Base-by-base conservation (phyloP, 73 alveolate species). In the Loxodes magnus region DNA sequence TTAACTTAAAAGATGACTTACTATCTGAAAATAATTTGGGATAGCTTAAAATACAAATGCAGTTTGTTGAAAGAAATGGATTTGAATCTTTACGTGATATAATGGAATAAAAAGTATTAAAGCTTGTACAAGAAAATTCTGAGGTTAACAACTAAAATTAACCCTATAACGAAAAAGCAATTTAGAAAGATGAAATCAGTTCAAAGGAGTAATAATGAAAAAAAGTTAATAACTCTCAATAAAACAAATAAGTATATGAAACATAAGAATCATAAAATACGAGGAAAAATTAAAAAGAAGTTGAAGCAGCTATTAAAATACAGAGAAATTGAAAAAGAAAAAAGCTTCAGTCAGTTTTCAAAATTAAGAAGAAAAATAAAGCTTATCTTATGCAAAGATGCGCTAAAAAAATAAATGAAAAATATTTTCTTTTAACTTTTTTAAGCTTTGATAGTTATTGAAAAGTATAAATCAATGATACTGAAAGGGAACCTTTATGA, bases 1-100 rank as follows among this genome's bases (percentile, higher is more conserved):
- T 25, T 24, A 24, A 24, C 6, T 0, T 37, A 46, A 46, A 46
- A 19, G n/a, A 46, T 12, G 59, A 41, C 39, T 46, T 41, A 46
- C 23, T 46, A n/a, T 2, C 17, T 46, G 7, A 46, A 46, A 22
- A 25, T 12, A 14, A 21, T 41, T n/a, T n/a, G n/a, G n/a, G n/a
- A n/a, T n/a, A n/a, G n/a, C n/a, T n/a, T n/a, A n/a, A n/a, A n/a
- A n/a, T n/a, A n/a, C n/a, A n/a, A n/a, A n/a, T n/a, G n/a, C n/a
- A n/a, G n/a, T n/a, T n/a, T n/a, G n/a, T n/a, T n/a, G n/a, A n/a
- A n/a, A n/a, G n/a, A n/a, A n/a, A n/a, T n/a, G n/a, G n/a, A n/a
- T n/a, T n/a, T n/a, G n/a, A n/a, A n/a, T n/a, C n/a, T n/a, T n/a
- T n/a, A n/a, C n/a, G n/a, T n/a, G n/a, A n/a, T n/a, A n/a, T n/a